Base-by-base conservation (phyloP, 1,139 yeast species). In the Scheffersomyces lignicola region DNA sequence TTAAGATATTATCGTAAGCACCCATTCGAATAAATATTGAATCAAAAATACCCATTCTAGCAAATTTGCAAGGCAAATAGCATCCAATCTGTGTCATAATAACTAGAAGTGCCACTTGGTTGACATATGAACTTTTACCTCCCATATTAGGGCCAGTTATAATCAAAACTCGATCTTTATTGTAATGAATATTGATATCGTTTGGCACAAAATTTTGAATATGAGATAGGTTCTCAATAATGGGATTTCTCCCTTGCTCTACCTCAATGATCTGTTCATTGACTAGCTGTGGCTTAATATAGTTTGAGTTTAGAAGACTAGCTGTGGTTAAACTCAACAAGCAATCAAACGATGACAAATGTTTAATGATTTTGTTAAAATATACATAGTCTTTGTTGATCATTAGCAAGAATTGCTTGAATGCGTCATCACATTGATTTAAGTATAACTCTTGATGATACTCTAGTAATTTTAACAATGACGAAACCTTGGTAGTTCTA, bases 231-330 rank as follows among this genome's bases (percentile, higher is more conserved):
- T 72, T 71, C 51, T 86, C 95, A 9, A 86, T 74, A 35, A 89
- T 79, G 1, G 97, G 97, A 49, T 92, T 90, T 23, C 94, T 66
- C 1, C 94, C 85, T 7, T 74, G 68, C 14, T 53, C 60, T 0
- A 88, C 65, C 4, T 73, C 62, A 4, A 90, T 65, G 7, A 65
- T 52, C 23, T 79, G 82, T 34, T 78, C 79, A 3, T 73, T 50
- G 2, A 53, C 72, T 35, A 84, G 66, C 2, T 45, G 52, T 0
- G 97, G 96, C 37, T 73, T 69, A 3, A 62, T 59, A 44, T 80
- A 83, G 12, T 68, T 67, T 0, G 71, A 58, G 25, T 66, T 67
- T 9, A 56, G 45, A 2, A 77, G 58, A 4, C 85, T 73, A 0
- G 83, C 77, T 0, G 82, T 78, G 0, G 88, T 73, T 18, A 92